A percentile compares a stretch with the other conserved stretches of the same genome.
phyloP scores from a whole-genome alignment of 176 grass and related monocot species.

The maize (Zea mays) region Zm-B73-REFERENCE-NAM-5.0 NC_050102.1:180331001-180331500 shows the following conservation, averaged over 20 bases:
- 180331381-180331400: constrained; percentile 53
- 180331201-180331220: constrained; percentile 50
- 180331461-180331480: constrained; percentile 76
- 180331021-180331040: constrained; percentile 73
- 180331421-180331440: constrained; percentile 34
- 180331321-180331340: constrained; percentile 84
- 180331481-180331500: constrained; percentile 57
- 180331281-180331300: constrained; percentile 77
- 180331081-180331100: constrained; percentile 82
- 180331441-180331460: constrained; percentile 40
- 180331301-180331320: constrained; percentile 71
- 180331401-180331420: not conserved
- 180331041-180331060: constrained; percentile 79
- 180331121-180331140: constrained; percentile 66
- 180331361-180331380: constrained; percentile 80
- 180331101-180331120: constrained; percentile 70
- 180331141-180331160: constrained; percentile 78
- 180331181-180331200: constrained; percentile 78
- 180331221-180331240: constrained; percentile 68
- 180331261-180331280: constrained; percentile 88
- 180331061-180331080: constrained; percentile 80
- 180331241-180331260: constrained; percentile 83
- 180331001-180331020: constrained; percentile 80
- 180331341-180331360: constrained; percentile 83
- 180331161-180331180: constrained; percentile 59